A percentile compares a stretch with the other conserved stretches of the same genome.
Evolutionary conservation across 139 green algal genomes (phyloP).

Genomic region (Zygnema cylindricum): DNA sequence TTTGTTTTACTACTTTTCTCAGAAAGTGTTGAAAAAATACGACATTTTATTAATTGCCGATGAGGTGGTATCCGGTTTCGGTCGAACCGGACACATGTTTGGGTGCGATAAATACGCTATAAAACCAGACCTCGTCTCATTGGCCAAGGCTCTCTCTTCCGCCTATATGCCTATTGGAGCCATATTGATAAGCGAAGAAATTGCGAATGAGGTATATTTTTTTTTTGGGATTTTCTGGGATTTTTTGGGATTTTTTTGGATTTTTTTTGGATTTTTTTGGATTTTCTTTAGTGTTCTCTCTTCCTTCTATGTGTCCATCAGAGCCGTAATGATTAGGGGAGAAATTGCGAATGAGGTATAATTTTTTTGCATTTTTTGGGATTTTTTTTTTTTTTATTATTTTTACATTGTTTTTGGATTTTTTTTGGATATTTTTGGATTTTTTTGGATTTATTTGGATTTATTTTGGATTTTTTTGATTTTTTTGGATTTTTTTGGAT

Average conservation of each 20-base stretch:
- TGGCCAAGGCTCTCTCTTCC: conserved; percentile 62
- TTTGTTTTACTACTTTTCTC: background rate
- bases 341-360: conserved; percentile 41
- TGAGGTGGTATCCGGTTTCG: conserved; percentile 65
- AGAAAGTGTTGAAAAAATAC: conserved; percentile 59
- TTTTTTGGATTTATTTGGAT: too few species aligned
- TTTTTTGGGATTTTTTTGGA: too few species aligned
- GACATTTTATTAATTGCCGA: conserved; percentile 64
- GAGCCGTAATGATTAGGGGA: conserved; percentile 55
- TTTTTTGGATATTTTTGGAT: too few species aligned
- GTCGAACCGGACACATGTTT: conserved; percentile 54
- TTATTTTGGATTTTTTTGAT: too few species aligned
- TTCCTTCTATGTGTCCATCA: conserved; percentile 57
- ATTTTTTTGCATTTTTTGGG: too few species aligned
- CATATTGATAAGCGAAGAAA: conserved; percentile 55
- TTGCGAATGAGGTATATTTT: conserved; percentile 40
- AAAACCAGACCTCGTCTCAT: conserved; percentile 57
- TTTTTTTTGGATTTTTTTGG: too few species aligned
- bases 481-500: too few species aligned
- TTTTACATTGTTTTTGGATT: too few species aligned
- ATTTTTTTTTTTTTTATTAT: too few species aligned
- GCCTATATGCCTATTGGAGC: conserved; percentile 59
- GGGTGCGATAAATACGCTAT: conserved; percentile 60
- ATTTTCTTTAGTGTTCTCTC: too few species aligned
- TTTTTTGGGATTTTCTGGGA: too few species aligned